Conservation (phyloP, 371 early-diverging fungal species). For the Mucor plumbeus region DNA sequence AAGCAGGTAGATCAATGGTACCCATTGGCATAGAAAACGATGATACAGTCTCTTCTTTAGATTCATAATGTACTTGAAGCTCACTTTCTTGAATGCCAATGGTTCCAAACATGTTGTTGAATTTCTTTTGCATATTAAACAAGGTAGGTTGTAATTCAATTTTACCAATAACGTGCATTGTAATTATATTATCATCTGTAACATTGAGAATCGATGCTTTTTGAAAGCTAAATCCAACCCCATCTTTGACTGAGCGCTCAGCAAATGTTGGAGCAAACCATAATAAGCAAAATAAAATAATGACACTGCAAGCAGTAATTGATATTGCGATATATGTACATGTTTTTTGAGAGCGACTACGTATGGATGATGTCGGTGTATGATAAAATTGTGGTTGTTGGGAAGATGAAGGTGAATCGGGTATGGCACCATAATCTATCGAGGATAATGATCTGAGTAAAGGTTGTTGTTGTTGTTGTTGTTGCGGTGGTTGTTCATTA, state of each 20-base stretch:
- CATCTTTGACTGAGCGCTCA: conserved; percentile 43
- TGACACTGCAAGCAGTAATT: conserved; percentile 9
- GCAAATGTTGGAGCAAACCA: conserved; percentile 53
- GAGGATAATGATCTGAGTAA: conserved; percentile 1
- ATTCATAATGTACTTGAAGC: conserved; percentile 27
- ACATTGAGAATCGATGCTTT: conserved; percentile 46
- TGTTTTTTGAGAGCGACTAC: conserved; percentile 8
- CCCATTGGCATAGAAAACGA: conserved; percentile 29
- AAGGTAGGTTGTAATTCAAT: conserved; percentile 32
- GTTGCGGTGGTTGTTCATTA: not conserved
- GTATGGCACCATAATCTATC: conserved; percentile 2
- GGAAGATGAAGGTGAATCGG: not conserved
- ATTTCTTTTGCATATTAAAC: conserved; percentile 28
- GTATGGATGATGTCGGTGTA: not conserved
- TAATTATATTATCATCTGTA: conserved; percentile 33
- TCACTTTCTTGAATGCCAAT: conserved; percentile 26
- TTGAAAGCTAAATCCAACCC: conserved; percentile 36
- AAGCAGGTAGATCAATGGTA: conserved; percentile 39
- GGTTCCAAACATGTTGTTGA: conserved; percentile 35
- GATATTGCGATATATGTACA: conserved; percentile 26
- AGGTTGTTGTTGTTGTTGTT: not conserved
- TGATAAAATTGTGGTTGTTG: too few relatives aligned
- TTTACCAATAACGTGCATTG: conserved; percentile 47
- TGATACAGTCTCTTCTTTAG: not conserved
- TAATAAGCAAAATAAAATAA: conserved; percentile 24